phyloP scores from a whole-genome alignment of 2,329 filamentous ascomycete species.

The Trichoderma sp. region DNA sequence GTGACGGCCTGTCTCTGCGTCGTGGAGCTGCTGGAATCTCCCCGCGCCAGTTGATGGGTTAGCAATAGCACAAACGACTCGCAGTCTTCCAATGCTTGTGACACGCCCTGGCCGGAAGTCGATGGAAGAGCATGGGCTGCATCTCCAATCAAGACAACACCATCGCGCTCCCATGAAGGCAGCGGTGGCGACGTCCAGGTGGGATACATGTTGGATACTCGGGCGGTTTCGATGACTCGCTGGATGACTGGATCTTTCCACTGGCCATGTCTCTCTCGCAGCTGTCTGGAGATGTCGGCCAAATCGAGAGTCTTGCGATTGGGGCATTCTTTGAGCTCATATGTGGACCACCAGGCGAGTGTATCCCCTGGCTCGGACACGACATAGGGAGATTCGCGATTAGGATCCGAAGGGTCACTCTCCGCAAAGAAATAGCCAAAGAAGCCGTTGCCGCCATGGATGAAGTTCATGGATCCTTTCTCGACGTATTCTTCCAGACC shows the following conservation, averaged over 20 bases:
- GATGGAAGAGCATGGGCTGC: conserved; percentile 33
- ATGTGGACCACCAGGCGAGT: conserved; percentile 34
- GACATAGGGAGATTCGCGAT: conserved; percentile 31
- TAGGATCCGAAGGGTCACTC: conserved; percentile 24
- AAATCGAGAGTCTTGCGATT: conserved; percentile 29
- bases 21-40: not conserved
- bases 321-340: conserved; percentile 29
- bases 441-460: conserved; percentile 34
- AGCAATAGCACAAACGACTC: conserved; percentile 31
- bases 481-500: conserved; percentile 30
- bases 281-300: conserved; percentile 30
- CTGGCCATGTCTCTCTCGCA: conserved; percentile 29
- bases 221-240: conserved; percentile 22
- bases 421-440: conserved; percentile 33
- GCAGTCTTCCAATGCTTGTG: conserved; percentile 33
- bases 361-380: conserved; percentile 30
- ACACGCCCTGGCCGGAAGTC: conserved; percentile 32
- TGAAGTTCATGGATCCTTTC: conserved; percentile 33
- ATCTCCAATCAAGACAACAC: conserved; percentile 33
- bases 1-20: conserved; percentile 28
- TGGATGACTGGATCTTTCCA: conserved; percentile 33
- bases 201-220: conserved; percentile 32
- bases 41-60: conserved; percentile 27
- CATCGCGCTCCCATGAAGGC: conserved; percentile 33
- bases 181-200: conserved; percentile 32